A percentile compares a stretch with the other conserved stretches of the same genome.
These are phyloP conservation scores for Colletotrichum coccodes DNA, from an alignment of 2,329 filamentous ascomycete species.

Conservation along the genomic window DNA sequence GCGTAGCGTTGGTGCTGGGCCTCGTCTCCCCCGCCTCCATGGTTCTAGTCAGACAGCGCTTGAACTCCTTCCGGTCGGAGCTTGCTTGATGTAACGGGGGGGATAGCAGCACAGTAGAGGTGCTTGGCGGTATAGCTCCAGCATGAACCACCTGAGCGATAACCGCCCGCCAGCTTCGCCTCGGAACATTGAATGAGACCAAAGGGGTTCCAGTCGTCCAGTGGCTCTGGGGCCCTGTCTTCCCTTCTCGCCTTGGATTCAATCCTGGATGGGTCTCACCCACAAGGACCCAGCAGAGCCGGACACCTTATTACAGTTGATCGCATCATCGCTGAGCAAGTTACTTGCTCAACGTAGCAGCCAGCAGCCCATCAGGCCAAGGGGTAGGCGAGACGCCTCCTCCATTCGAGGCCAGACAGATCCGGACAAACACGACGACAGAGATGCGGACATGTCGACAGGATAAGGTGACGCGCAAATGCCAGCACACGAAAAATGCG, in stretches of 20 bases:
- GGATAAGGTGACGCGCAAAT: not conserved
- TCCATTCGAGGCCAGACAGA: conserved; percentile 5
- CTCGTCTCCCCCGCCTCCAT: conserved; percentile 31
- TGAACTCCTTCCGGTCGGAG: conserved; percentile 2
- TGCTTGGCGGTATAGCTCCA: conserved; percentile 9
- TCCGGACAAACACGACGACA: not conserved
- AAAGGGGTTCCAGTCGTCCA: not conserved
- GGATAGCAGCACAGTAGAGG: conserved; percentile 5
- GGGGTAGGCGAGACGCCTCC: not conserved
- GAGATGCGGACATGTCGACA: not conserved
- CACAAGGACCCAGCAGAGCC: not conserved
- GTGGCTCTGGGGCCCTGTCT: conserved; percentile 20
- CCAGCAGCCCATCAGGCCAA: conserved; percentile 2
- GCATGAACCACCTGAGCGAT: conserved; percentile 7
- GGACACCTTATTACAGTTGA: conserved; percentile 22
- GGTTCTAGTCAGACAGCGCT: conserved; percentile 28
- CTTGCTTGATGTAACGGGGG: not conserved
- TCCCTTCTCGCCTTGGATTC: conserved; percentile 24
- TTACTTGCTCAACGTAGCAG: conserved; percentile 11
- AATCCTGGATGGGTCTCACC: conserved; percentile 13
- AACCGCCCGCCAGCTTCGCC: conserved; percentile 12
- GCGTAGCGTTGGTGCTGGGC: conserved; percentile 31
- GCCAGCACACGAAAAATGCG: conserved; percentile 4
- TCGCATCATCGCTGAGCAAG: conserved; percentile 23
- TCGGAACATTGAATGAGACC: not conserved